Base-by-base conservation (phyloP, 1,284 basidiomycete genomes). In the Trametes versicolor region DNA sequence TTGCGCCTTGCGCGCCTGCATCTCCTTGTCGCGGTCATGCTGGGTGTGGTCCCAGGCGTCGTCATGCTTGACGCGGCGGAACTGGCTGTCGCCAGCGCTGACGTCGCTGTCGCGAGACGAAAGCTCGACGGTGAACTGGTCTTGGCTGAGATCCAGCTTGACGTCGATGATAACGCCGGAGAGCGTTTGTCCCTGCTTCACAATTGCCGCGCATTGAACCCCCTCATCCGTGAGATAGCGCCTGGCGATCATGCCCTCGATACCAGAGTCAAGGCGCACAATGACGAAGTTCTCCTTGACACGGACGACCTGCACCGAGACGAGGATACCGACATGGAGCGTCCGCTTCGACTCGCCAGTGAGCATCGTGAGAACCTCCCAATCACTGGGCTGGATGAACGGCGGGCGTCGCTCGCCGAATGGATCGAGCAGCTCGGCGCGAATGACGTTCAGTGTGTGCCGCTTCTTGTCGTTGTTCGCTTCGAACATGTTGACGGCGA, bases 291-390 rank as follows among this genome's bases (percentile, higher is more conserved):
- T 80, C 19, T 78, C 79, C 63, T 86, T 85, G 29, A 87, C 81
- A 36, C 91, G 87, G 37, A 86, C 78, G 37, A 97, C 90, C 21
- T 87, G 82, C 36, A 92, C 96, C 2, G 97, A 94, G 58, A 99
- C 89, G 68, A 97, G 91, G 52, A 95, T 83, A 59, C 96, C 95
- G 53, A 87, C 80, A 53, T 87, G 86, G 59, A 99, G 84, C 3
- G 96, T 97, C 52, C 88, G 83, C 56, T 82, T 77, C 1, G 95
- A 97, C 81, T 99, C 97, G 34, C 97, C 96, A 23, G 95, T 97
- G 63, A 99, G 87, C 95, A 98, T 98, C 7, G 94, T 96, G 71
- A 99, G 80, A 25, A 98, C 87, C 66, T 98, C 94, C 89, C 92
- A 93, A 12, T 87, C 80, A 17, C 78, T 80, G 2, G 96, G 93